Evolutionary conservation across 805 yeast genomes (phyloP).

Genomic region (Kodamaea restingae): DNA sequence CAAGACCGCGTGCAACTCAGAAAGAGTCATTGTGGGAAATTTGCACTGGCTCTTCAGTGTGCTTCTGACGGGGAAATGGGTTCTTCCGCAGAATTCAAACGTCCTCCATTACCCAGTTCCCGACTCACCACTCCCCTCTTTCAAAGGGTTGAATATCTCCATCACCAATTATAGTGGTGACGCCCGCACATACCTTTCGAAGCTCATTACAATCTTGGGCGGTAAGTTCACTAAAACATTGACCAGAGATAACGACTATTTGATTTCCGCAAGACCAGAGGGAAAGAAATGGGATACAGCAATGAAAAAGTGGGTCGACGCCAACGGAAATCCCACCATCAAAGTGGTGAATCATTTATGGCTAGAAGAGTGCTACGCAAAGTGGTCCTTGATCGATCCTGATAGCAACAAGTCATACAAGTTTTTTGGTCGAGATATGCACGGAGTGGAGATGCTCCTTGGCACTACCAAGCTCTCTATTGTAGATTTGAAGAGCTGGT

Average conservation of each 20-base stretch:
- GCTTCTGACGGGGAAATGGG: conserved; percentile 52
- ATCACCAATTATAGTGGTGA: conserved; percentile 85
- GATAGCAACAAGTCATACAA: conserved; percentile 42
- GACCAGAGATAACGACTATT: conserved; percentile 62
- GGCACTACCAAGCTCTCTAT: conserved; percentile 49
- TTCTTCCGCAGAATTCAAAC: conserved; percentile 47
- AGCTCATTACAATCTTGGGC: conserved; percentile 63
- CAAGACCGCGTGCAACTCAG: conserved; percentile 37
- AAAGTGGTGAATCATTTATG: conserved; percentile 75
- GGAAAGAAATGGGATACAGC: conserved; percentile 82
- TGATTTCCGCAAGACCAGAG: conserved; percentile 59
- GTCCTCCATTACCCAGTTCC: conserved; percentile 72
- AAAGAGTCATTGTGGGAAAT: conserved; percentile 54
- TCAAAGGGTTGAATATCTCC: conserved; percentile 54
- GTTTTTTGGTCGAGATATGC: conserved; percentile 39
- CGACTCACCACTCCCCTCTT: conserved; percentile 46
- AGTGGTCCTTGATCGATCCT: conserved; percentile 54
- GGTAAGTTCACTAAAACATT: conserved; percentile 69
- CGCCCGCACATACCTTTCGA: conserved; percentile 67
- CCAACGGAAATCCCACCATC: conserved; percentile 26
- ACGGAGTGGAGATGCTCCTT: conserved; percentile 42
- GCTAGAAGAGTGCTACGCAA: conserved; percentile 74
- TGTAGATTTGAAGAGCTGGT: conserved; percentile 39
- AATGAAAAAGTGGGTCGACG: conserved; percentile 49
- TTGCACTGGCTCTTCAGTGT: conserved; percentile 73